Evolutionary conservation across 805 yeast genomes (phyloP).

Genomic region (Candida namnaoensis): DNA sequence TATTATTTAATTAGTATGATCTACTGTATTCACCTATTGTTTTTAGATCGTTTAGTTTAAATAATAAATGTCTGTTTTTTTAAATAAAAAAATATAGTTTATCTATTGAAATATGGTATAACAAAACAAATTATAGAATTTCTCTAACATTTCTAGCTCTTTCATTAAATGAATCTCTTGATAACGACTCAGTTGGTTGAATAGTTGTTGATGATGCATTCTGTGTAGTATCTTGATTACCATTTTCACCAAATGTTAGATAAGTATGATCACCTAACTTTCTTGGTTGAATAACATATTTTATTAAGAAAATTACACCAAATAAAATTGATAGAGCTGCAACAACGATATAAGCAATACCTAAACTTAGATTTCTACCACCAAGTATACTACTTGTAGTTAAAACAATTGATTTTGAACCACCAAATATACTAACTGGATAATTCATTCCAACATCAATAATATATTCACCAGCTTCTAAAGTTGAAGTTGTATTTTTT

Average conservation of each 20-base stretch:
- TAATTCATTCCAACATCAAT: conserved; percentile 66
- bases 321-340: conserved; percentile 70
- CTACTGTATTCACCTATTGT: no score
- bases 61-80: not conserved
- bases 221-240: not conserved
- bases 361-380: conserved; percentile 78
- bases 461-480: conserved; percentile 62
- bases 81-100: not conserved
- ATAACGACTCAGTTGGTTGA: not conserved
- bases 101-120: no score
- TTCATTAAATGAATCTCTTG: not conserved
- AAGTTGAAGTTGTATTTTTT: conserved; percentile 50
- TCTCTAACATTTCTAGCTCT: not conserved
- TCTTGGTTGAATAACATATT: conserved; percentile 80
- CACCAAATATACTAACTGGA: conserved; percentile 78
- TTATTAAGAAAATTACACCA: conserved; percentile 67
- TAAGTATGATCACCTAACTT: conserved; percentile 76
- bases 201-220: conserved; percentile 1
- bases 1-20: no score
- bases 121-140: not conserved
- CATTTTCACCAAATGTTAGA: conserved; percentile 30
- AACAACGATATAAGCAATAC: conserved; percentile 77
- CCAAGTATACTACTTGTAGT: conserved; percentile 82
- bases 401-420: conserved; percentile 75
- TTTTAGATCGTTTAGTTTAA: no score